Conservation (phyloP, 768 basidiomycete species). For the Rhodotorula kratochvilovae region DNA sequence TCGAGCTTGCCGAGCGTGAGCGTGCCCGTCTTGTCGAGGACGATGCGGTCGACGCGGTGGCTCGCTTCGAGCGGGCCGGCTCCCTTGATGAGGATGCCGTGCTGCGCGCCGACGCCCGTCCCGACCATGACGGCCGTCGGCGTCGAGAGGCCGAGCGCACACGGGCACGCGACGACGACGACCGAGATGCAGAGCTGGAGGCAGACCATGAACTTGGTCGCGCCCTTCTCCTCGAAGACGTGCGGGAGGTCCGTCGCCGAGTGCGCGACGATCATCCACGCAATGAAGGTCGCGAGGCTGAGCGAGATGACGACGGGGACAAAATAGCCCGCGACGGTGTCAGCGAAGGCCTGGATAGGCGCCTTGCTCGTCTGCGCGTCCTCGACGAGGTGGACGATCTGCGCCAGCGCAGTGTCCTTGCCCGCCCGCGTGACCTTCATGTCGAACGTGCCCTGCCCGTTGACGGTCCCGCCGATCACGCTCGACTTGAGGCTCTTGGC, state of each 20-base stretch:
- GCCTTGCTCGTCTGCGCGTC: constrained; percentile 98
- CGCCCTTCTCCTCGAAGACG: constrained; percentile 79
- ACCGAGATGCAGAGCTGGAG: constrained; percentile 96
- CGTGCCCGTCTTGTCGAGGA: constrained; percentile 96
- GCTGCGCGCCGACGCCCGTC: constrained; percentile 91
- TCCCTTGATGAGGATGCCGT: constrained; percentile 97
- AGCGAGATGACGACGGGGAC: constrained; percentile 86
- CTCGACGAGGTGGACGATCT: constrained; percentile 94
- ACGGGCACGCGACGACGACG: constrained; percentile 96
- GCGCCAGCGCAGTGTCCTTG: constrained; percentile 89
- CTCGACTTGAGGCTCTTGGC: constrained; percentile 74
- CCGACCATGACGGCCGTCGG: constrained; percentile 99
- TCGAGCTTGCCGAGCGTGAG: constrained; percentile 90
- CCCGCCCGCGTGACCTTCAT: constrained; percentile 93
- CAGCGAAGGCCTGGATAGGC: constrained; percentile 95
- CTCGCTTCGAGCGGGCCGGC: constrained; percentile 90
- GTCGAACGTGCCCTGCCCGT: constrained; percentile 93
- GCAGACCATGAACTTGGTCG: constrained; percentile 78
- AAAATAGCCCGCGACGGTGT: constrained; percentile 88
- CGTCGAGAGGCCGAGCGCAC: constrained; percentile 89
- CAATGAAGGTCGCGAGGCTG: constrained; percentile 70
- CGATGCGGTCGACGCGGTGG: constrained; percentile 69
- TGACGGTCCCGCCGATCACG: constrained; percentile 95
- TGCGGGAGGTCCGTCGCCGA: constrained; percentile 63
- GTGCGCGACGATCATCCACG: constrained; percentile 72